These are phyloP conservation scores for Plantago rigida DNA, from an alignment of 305 asterid genomes.

Conservation along the genomic window DNA sequence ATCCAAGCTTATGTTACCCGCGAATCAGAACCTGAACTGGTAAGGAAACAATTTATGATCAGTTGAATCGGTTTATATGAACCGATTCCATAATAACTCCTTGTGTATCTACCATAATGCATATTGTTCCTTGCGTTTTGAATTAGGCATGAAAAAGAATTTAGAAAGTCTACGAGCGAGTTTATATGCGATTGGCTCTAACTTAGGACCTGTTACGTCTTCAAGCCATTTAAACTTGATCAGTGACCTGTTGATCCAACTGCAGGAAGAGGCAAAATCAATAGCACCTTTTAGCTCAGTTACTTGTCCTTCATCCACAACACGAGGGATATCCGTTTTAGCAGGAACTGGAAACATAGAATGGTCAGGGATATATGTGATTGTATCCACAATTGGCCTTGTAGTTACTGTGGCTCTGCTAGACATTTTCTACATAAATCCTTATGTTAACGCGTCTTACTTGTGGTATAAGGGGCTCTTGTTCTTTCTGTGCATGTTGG, in stretches of 20 bases:
- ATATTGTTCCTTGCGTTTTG: too few species aligned
- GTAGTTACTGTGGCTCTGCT: constrained; percentile 42
- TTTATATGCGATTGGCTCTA: background rate
- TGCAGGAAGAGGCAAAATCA: constrained; percentile 67
- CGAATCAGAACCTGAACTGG: constrained; percentile 66
- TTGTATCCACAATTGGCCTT: constrained; percentile 49
- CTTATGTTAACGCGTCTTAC: constrained; percentile 30
- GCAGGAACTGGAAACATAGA: constrained; percentile 68
- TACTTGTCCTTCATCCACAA: constrained; percentile 31
- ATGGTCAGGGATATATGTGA: constrained; percentile 70
- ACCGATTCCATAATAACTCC: background rate
- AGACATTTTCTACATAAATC: constrained; percentile 46
- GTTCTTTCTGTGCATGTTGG: constrained; percentile 49
- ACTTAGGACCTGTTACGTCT: background rate
- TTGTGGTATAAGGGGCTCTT: constrained; percentile 78
- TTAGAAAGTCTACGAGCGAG: too few species aligned
- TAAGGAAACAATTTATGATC: constrained; percentile 16
- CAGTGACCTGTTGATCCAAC: background rate
- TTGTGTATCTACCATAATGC: too few species aligned
- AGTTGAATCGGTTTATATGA: background rate
- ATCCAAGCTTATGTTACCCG: constrained; percentile 68
- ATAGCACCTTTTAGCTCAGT: constrained; percentile 32
- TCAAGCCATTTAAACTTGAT: background rate
- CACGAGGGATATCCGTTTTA: constrained; percentile 53
- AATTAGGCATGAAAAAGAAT: too few species aligned